Percentiles rank a stretch among this genome's conserved stretches.
Evolutionary conservation across 495 filamentous ascomycete genomes (phyloP).

Genomic region (Xylaria venustula): DNA sequence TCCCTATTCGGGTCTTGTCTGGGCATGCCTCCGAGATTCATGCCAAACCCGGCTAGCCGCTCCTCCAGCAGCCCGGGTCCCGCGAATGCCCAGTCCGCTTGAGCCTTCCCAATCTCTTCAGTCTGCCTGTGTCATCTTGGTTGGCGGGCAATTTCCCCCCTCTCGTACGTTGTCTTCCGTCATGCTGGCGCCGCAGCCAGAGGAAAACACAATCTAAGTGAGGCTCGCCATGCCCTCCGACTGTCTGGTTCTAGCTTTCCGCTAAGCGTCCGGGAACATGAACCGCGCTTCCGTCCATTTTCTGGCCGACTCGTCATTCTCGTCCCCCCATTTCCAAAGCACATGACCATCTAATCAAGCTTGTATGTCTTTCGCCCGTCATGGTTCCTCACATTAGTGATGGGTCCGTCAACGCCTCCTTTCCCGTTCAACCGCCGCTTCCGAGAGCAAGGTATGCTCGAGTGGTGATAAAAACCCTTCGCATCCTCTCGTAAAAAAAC

Average conservation of each 20-base stretch:
- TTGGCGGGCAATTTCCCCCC: slow-evolving; percentile 6
- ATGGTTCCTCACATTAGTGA: background rate
- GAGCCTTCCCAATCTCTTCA: background rate
- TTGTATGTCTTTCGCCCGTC: background rate
- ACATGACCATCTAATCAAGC: background rate
- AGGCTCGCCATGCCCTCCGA: slow-evolving; percentile 7
- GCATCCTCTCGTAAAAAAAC: background rate
- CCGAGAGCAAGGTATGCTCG: background rate
- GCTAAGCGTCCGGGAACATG: slow-evolving; percentile 10
- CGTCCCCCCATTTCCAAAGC: background rate
- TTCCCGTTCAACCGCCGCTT: slow-evolving; percentile 20
- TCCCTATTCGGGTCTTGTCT: slow-evolving; percentile 27
- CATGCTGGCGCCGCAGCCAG: background rate
- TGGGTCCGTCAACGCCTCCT: background rate
- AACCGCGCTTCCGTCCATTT: slow-evolving; percentile 19
- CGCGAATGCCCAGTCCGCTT: slow-evolving; percentile 9
- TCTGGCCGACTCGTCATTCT: background rate
- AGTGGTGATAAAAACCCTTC: slow-evolving; percentile 12
- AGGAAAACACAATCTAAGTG: background rate
- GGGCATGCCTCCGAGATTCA: slow-evolving; percentile 20
- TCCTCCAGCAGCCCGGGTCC: slow-evolving; percentile 13
- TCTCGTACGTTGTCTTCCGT: background rate
- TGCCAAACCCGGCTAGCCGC: slow-evolving; percentile 20
- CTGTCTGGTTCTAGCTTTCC: background rate
- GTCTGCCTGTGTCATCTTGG: background rate